phyloP scores from a whole-genome alignment of 2,329 filamentous ascomycete species.

The Alternaria brassicae region DNA sequence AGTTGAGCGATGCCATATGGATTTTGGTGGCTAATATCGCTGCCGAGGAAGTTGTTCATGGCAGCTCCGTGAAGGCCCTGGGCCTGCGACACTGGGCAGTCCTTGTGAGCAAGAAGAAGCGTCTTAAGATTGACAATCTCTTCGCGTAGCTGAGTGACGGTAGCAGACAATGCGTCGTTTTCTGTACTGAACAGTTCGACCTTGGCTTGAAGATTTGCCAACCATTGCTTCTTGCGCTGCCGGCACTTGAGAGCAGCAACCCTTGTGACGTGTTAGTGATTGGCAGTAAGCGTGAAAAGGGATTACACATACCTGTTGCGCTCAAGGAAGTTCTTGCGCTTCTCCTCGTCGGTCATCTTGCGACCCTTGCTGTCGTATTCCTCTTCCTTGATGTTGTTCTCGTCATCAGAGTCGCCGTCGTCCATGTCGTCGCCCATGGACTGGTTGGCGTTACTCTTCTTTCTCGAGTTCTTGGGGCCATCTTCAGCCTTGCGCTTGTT shows the following conservation, averaged over 20 bases:
- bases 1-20: conserved; percentile 58
- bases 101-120: conserved; percentile 89
- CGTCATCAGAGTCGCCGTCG: conserved; percentile 51
- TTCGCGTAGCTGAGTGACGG: conserved; percentile 84
- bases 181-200: conserved; percentile 92
- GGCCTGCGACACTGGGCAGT: conserved; percentile 89
- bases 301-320: conserved; percentile 78
- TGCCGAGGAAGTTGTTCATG: conserved; percentile 59
- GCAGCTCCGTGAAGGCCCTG: conserved; percentile 70
- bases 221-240: conserved; percentile 98
- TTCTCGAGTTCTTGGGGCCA: conserved; percentile 67
- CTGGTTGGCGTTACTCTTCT: conserved; percentile 69
- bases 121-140: conserved; percentile 97
- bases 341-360: conserved; percentile 99
- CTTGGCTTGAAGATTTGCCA: conserved; percentile 91
- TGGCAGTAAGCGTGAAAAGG: neutral
- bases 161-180: conserved; percentile 84
- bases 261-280: conserved; percentile 58
- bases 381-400: conserved; percentile 49
- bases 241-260: conserved; percentile 96
- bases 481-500: conserved; percentile 79
- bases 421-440: conserved; percentile 60
- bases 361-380: conserved; percentile 62
- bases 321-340: conserved; percentile 96
- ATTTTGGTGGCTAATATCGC: conserved; percentile 55